Percentiles rank a stretch among this genome's conserved stretches.
phyloP scores from a whole-genome alignment of 371 early-diverging fungal species.

The Mucor mucedo region DNA sequence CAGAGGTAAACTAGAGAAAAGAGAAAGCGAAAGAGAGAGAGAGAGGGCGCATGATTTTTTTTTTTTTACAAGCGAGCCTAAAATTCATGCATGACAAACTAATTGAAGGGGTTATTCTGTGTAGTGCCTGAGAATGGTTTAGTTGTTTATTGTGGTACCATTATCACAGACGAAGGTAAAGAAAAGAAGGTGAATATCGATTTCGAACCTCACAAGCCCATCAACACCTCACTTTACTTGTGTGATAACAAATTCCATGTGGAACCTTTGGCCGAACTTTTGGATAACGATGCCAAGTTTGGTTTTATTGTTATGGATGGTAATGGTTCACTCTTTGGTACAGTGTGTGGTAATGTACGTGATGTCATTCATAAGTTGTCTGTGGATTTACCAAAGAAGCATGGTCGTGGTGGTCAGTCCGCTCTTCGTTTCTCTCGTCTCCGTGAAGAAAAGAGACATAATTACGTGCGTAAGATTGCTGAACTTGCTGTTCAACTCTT shows the following conservation, averaged over 20 bases:
- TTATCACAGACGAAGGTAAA: conserved; percentile 98
- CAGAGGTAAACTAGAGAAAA: conserved; percentile 50
- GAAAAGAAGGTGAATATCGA: conserved; percentile 99
- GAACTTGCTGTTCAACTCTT: conserved; percentile 88
- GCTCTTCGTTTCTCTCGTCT: conserved; percentile 99
- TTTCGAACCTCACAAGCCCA: conserved; percentile 99
- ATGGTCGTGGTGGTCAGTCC: conserved; percentile 99
- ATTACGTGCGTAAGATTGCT: conserved; percentile 99
- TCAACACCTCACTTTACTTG: conserved; percentile 99
- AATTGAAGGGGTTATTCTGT: neutral
- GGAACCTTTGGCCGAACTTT: conserved; percentile 89
- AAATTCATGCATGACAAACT: neutral
- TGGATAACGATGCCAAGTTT: conserved; percentile 97
- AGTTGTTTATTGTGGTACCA: conserved; percentile 96
- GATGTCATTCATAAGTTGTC: conserved; percentile 95
- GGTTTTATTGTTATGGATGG: conserved; percentile 99
- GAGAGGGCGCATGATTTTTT: neutral
- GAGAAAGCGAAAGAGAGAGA: conserved; percentile 1
- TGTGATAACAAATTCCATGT: conserved; percentile 99
- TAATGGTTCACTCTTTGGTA: conserved; percentile 97
- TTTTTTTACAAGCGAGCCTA: neutral
- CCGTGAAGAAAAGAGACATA: conserved; percentile 98
- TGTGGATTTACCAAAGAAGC: conserved; percentile 99
- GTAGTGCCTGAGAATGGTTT: conserved; percentile 94
- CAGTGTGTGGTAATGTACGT: conserved; percentile 96